A percentile compares a stretch with the other conserved stretches of the same genome.
These are phyloP conservation scores for Fragaria ananassa DNA, from an alignment of 306 rosid species.

Conservation along the genomic window DNA sequence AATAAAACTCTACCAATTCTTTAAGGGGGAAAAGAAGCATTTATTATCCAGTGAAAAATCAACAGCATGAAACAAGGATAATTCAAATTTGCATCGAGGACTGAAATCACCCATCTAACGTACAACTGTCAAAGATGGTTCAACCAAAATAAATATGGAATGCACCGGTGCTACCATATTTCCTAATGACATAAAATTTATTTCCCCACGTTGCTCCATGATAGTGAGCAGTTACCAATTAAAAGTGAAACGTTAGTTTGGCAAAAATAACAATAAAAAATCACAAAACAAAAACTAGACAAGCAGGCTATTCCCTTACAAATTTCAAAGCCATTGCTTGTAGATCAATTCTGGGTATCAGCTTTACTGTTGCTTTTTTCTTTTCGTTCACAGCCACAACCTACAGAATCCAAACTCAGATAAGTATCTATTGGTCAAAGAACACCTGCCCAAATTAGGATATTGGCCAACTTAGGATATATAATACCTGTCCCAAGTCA, in stretches of 20 bases:
- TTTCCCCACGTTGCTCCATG: neutral
- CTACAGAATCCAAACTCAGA: conserved; percentile 42
- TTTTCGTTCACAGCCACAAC: conserved; percentile 62
- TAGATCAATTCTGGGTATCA: conserved; percentile 86
- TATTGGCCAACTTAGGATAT: conserved; percentile 12
- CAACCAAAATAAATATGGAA: neutral
- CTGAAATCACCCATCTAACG: neutral
- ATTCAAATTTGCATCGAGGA: neutral
- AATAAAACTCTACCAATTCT: neutral
- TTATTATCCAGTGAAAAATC: neutral
- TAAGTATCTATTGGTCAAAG: conserved; percentile 14
- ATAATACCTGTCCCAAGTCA: conserved; percentile 79
- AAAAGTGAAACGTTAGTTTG: neutral
- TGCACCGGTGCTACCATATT: neutral
- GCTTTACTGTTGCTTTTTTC: conserved; percentile 75
- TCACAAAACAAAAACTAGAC: neutral
- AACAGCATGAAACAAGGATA: neutral
- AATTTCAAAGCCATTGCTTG: conserved; percentile 84
- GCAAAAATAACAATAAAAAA: neutral
- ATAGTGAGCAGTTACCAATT: neutral
- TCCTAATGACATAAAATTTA: neutral
- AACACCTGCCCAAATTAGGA: conserved; percentile 8
- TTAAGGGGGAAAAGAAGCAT: neutral
- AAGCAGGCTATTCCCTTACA: conserved; percentile 45
- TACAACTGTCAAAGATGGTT: neutral